Percentiles rank a stretch among this genome's conserved stretches.
Evolutionary conservation across 305 asterid species (phyloP).

Genomic region (Withania somnifera): DNA sequence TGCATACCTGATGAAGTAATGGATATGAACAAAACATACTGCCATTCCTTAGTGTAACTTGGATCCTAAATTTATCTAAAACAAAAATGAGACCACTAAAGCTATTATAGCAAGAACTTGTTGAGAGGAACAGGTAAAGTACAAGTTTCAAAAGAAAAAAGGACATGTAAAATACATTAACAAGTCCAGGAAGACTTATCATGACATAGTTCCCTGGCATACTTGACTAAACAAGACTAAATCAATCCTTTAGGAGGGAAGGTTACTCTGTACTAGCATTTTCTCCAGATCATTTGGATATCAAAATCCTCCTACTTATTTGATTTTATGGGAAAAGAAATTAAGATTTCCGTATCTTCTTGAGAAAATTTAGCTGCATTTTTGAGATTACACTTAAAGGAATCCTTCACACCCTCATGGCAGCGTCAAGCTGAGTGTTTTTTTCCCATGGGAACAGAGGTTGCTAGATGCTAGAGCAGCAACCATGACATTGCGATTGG

Average conservation of each 20-base stretch:
- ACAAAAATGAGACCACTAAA: not conserved
- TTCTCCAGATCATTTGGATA: not conserved
- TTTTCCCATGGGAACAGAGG: not conserved
- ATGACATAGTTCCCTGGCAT: not conserved
- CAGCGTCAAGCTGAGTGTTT: no score
- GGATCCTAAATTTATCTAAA: not conserved
- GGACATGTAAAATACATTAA: not conserved
- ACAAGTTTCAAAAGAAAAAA: no score
- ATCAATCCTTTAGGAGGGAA: not conserved
- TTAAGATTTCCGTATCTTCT: no score
- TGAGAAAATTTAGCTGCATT: no score
- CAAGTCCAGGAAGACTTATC: not conserved
- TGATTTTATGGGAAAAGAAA: not conserved
- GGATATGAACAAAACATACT: not conserved
- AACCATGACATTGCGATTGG: not conserved
- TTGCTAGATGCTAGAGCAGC: not conserved
- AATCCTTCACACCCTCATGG: no score
- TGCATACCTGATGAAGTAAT: conserved; percentile 55
- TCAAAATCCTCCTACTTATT: not conserved
- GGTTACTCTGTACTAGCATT: not conserved
- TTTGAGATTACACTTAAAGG: no score
- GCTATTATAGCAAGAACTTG: not conserved
- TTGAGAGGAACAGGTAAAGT: not conserved
- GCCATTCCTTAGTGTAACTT: not conserved
- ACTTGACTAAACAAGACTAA: not conserved